Evolutionary conservation across 331 rosid species (phyloP), one percentile per base, ranked within the genome.

Genomic region (Quercus phellos): DNA sequence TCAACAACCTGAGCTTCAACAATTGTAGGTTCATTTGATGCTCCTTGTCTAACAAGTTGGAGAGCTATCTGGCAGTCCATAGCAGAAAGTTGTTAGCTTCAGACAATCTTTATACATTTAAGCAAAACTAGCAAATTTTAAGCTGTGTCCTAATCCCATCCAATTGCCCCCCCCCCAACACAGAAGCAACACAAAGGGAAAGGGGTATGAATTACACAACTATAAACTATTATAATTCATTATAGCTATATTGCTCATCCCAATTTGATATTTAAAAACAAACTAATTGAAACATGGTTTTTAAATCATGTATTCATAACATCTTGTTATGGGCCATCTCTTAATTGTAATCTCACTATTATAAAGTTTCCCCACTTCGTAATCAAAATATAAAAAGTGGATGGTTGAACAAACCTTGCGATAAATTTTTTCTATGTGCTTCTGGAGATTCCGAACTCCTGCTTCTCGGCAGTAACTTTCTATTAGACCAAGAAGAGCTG

Each of bases 381-480:
- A 21, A 66, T 32, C 26, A 71, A 54, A 76, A 76, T 79, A 67
- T 32, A 46, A 63, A 63, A 75, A 63, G 18, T n/a, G 16, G 24
- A 75, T 34, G 60, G 30, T 55, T 68, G 4, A 75, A 79, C 84
- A 81, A 82, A 95, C 99, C 99, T 95, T 95, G 74, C 98, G 93
- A 75, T 93, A 95, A 70, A 95, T 91, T 88, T 95, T 95, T 80
- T 95, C 99, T 53, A 95, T 90, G 70, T 95, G 99, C 90, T 95
- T 95, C 82, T 95, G 98, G 79, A 95, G 99, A 83, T 95, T 95
- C 82, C 97, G 84, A 59, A 95, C 98, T 46, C 98, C 98, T 21
- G 98, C 88, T 87, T 95, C 98, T 53, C 99, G 91, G 80, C 99
- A 95, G 81, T 95, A 95, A 85, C 82, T 93, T 85, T 95, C 98